Evolutionary conservation across 768 basidiomycete species (phyloP).

Genomic region (Hortiboletus flavorubellus): DNA sequence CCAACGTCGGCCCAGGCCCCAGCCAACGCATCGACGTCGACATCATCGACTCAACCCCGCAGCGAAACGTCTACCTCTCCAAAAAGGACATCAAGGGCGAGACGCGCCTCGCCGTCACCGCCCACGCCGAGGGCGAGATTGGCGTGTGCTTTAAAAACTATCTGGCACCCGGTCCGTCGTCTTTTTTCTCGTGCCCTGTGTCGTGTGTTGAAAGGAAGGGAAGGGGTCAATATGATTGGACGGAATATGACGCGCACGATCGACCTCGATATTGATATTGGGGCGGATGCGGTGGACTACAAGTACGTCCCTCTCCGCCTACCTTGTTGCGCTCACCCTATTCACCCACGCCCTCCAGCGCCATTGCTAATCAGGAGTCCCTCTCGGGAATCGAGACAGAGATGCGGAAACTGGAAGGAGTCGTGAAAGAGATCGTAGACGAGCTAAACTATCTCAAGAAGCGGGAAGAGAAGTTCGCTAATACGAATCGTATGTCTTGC

Average conservation of each 20-base stretch:
- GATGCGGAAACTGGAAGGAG: slow-evolving; percentile 95
- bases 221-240: slow-evolving; percentile 47
- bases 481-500: slow-evolving; percentile 76
- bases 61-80: slow-evolving; percentile 85
- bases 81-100: slow-evolving; percentile 88
- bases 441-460: slow-evolving; percentile 89
- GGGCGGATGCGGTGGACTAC: slow-evolving; percentile 98
- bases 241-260: slow-evolving; percentile 60
- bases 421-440: slow-evolving; percentile 92
- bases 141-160: slow-evolving; percentile 93
- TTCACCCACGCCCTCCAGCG: slow-evolving; percentile 45
- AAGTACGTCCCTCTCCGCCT: slow-evolving; percentile 58
- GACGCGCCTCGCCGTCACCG: slow-evolving; percentile 89
- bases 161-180: slow-evolving; percentile 56
- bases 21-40: slow-evolving; percentile 90
- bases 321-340: not conserved
- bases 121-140: slow-evolving; percentile 90
- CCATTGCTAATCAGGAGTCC: slow-evolving; percentile 98
- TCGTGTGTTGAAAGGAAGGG: not conserved
- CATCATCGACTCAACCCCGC: slow-evolving; percentile 83
- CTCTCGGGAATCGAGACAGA: slow-evolving; percentile 94
- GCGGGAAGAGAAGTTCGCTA: slow-evolving; percentile 84
- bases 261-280: slow-evolving; percentile 96
- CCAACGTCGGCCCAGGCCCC: slow-evolving; percentile 76
- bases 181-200: not conserved